These are phyloP conservation scores for Syzygium aromaticum DNA, from an alignment of 345 rosid species.

Conservation along the genomic window DNA sequence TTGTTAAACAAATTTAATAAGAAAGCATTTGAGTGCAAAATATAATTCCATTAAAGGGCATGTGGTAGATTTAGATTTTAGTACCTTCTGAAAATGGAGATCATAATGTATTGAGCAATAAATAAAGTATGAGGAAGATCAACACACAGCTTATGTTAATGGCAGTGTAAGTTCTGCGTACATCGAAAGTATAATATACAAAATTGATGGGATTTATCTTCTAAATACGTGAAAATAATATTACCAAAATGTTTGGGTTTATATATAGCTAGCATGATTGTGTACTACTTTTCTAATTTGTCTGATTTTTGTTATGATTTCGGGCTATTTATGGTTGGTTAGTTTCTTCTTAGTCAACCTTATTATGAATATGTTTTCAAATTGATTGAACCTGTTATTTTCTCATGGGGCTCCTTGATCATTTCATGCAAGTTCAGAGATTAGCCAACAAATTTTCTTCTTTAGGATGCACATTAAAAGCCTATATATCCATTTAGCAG, in stretches of 20 bases:
- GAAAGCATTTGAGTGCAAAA: not conserved
- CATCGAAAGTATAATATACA: not conserved
- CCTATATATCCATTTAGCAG: not conserved
- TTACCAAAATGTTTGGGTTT: not conserved
- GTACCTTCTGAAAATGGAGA: too few species aligned
- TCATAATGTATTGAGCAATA: too few species aligned
- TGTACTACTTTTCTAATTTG: not conserved
- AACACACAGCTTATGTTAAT: not conserved
- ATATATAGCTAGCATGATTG: not conserved
- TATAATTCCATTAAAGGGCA: not conserved
- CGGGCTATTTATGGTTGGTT: not conserved
- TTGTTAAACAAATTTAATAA: not conserved
- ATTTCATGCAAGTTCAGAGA: not conserved
- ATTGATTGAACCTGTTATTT: not conserved
- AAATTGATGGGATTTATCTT: not conserved
- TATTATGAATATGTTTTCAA: not conserved
- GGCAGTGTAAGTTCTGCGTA: not conserved
- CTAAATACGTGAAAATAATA: not conserved
- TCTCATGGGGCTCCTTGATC: not conserved
- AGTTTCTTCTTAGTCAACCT: not conserved
- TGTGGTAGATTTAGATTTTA: not conserved
- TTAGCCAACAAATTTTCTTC: not conserved
- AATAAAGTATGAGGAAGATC: not conserved
- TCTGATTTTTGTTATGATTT: not conserved
- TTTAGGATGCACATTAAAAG: not conserved